Base-by-base conservation (phyloP, 306 rosid species). In the Coriaria nepalensis region DNA sequence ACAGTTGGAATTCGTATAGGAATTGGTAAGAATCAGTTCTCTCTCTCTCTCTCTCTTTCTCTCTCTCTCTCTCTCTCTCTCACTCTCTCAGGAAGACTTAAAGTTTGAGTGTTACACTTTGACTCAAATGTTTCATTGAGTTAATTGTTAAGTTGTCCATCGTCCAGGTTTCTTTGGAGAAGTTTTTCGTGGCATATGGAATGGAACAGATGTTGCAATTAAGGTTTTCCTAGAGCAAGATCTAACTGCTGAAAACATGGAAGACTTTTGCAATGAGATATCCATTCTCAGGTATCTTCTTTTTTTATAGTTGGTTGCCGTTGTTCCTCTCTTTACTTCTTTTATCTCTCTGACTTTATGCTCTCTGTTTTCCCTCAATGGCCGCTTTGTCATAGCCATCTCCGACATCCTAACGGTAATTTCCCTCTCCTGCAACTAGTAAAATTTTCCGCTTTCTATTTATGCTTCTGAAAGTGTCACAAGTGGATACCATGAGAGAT, bases 361-460 rank as follows among this genome's bases (percentile, higher is more conserved):
- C 50, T 53, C 35, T 40, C 55, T 58, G n/a, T 53, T 2, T 61
- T 50, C 62, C 53, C 40, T 49, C 35, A 33, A 33, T 65, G 41
- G 36, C 52, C 56, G 13, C 60, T 64, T 66, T 52, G 52, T 29
- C 74, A 60, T 73, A 92, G 96, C 71, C 96, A 94, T 55, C 95
- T 92, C 59, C 84, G 96, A 62, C 98, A 92, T 78, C 98, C 98
- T 50, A 85, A 85, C 67, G 98, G 98, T 92, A 85, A 56, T 56
- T 43, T 47, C 62, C 62, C 46, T 36, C 35, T 57, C 43, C 35
- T 20, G 39, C 2, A 47, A 13, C 38, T 12, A 13, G 7, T 50
- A 65, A 37, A 57, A 53, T 4, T 68, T 52, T 11, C 50, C 13
- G 41, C 45, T 54, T 40, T 44, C 33, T 20, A 37, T 43, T 63